Evolutionary conservation across 345 rosid species (phyloP), one percentile per base, ranked within the genome.

Genomic region (Mercurialis annua): DNA sequence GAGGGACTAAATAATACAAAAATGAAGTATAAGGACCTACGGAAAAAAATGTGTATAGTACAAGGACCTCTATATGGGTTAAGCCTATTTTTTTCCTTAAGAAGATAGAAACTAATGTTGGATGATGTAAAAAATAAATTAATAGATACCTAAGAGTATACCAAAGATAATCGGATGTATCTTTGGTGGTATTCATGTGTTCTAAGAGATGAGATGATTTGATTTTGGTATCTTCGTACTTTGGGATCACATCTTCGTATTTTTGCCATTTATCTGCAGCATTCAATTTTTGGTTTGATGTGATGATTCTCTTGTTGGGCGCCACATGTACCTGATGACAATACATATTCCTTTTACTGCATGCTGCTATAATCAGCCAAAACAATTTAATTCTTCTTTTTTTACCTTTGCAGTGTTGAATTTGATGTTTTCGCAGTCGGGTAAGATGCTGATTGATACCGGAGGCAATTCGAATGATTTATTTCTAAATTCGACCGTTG

Each of bases 391-490:
- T n/a, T n/a, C n/a, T 10, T 4, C 10, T 3, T 12, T 2, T 11
- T 6, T 21, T 81, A 85, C 97, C 90, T 83, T 77, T 34, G 87
- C 93, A 36, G 96, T 87, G 78, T 86, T 83, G 66, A 89, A 91
- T 69, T 74, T 77, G 51, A 76, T 81, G 43, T 65, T 84, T 72
- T 77, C 75, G 82, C 98, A 92, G 71, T 89, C 87, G 38, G 85
- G 90, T 48, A 89, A 65, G 60, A 92, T 78, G 66, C 83, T 83
- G 62, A 92, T 80, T 10, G 96, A 92, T 59, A 76, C 68, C 42
- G 85, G 86, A 72, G 86, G 84, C 81, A 92, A 69, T 33, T 31
- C 66, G 62, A 81, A 86, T 4, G 84, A 71, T 55, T 71, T 48
- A 73, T 82, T 84, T n/a, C 58, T 83, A 72, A 92, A 92, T n/a